Evolutionary conservation across 352 stramenopile species (phyloP).

Genomic region (Aphanomyces cochlioides): DNA sequence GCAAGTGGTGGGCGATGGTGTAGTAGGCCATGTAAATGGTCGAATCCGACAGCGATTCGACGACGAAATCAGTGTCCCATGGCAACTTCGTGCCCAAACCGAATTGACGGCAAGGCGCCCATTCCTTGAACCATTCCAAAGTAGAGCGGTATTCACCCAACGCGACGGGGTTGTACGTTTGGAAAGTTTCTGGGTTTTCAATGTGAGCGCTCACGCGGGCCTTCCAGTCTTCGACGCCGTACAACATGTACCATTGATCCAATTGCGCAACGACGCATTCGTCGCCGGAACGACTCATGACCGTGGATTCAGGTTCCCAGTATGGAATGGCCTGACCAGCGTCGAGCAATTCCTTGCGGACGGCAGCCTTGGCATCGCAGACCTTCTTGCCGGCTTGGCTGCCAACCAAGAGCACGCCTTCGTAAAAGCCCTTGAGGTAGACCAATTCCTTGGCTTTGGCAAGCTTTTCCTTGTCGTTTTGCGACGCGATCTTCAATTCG

Average conservation of each 20-base stretch:
- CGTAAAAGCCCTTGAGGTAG: conserved; percentile 99
- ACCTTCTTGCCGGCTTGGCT: conserved; percentile 96
- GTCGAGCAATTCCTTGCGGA: conserved; percentile 96
- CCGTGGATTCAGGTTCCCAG: conserved; percentile 97
- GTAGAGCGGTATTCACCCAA: conserved; percentile 96
- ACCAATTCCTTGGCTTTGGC: conserved; percentile 97
- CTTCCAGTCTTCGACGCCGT: conserved; percentile 98
- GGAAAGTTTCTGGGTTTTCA: conserved; percentile 87
- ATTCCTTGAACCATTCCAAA: conserved; percentile 99
- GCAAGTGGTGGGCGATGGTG: conserved; percentile 97
- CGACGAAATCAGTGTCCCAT: conserved; percentile 98
- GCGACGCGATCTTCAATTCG: conserved; percentile 97
- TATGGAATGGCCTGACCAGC: conserved; percentile 94
- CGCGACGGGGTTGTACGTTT: conserved; percentile 91
- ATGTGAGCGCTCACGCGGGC: conserved; percentile 94
- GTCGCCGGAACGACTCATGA: conserved; percentile 96
- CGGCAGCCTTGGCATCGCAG: conserved; percentile 96
- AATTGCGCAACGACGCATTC: conserved; percentile 99
- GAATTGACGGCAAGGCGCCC: conserved; percentile 98
- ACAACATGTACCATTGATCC: conserved; percentile 99
- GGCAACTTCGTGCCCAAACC: conserved; percentile 95
- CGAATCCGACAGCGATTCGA: conserved; percentile 99
- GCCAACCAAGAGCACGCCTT: conserved; percentile 97
- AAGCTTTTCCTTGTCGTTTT: conserved; percentile 99
- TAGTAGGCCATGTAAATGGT: conserved; percentile 99